Evolutionary conservation across 208 protist genomes (phyloP), one percentile per base, ranked within the genome.

Genomic region (Lotmaria passim): DNA sequence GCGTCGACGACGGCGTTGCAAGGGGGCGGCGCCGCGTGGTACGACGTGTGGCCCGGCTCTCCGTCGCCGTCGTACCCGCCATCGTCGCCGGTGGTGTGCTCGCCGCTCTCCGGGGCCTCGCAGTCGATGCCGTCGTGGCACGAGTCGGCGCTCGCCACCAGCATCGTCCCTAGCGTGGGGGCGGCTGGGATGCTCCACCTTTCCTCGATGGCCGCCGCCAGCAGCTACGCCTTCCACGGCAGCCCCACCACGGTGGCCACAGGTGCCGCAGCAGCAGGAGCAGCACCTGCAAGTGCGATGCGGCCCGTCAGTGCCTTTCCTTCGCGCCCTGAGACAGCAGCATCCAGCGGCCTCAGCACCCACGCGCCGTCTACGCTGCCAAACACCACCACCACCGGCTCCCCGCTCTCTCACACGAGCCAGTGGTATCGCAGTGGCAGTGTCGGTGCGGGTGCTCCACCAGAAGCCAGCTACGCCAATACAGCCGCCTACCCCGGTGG

Each of bases 21-120:
- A 6, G 30, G 26, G 4, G 36, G 23, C 33, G 17, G 24, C 46
- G 14, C 7, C 34, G 23, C 14, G 46, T 19, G 44, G 11, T 23
- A 28, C 31, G 70, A 60, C 24, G 34, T 59, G 17, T 28, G 23
- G 11, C 48, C 55, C 26, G 30, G 28, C 38, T 75, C 69, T 12
- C 69, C 60, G 15, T 48, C 62, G 17, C 62, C 44, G 0, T 51
- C 70, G 10, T 76, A 59, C 47, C 59, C 55, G 46, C 62, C 61
- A 33, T 76, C 70, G n/a, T 76, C 62, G 36, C 55, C 70, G 0
- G 44, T 23, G 19, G 41, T 59, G 28, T 64, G 57, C 46, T 76
- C 70, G 43, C 70, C 70, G 3, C 36, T 76, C 33, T 57, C 62
- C 10, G 31, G 56, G 17, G 30, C 44, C 15, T 43, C 70, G 55